These are phyloP conservation scores for Vigna reflexopilosa DNA, from an alignment of 306 rosid species.

Conservation along the genomic window DNA sequence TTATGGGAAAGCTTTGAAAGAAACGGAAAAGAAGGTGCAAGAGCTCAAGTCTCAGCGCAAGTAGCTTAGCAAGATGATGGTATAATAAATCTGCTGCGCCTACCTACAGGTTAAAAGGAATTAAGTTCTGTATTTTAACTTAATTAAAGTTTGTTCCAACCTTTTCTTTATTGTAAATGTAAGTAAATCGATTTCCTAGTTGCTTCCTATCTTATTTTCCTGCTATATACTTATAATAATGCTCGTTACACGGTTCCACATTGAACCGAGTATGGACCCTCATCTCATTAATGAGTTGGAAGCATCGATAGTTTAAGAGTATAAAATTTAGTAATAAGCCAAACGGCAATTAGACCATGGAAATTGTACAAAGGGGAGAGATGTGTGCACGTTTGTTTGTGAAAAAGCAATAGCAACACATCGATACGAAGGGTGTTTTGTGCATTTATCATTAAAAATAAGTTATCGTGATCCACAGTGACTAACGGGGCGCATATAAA, in stretches of 20 bases:
- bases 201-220: neutral
- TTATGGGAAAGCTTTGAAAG: conserved; percentile 81
- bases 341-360: neutral
- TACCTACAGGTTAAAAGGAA: conserved; percentile 30
- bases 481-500: too few relatives aligned
- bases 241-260: neutral
- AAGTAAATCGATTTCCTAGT: conserved; percentile 8
- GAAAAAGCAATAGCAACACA: neutral
- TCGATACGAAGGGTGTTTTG: neutral
- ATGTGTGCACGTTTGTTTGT: neutral
- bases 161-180: conserved; percentile 29
- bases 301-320: neutral
- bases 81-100: conserved; percentile 24
- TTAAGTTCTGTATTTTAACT: conserved; percentile 12
- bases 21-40: conserved; percentile 75
- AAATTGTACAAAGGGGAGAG: neutral
- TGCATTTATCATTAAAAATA: neutral
- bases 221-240: neutral
- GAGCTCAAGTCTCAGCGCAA: conserved; percentile 79
- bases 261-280: too few relatives aligned
- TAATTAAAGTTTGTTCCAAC: conserved; percentile 5
- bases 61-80: conserved; percentile 48
- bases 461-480: neutral
- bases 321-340: neutral
- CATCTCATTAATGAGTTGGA: neutral